Evolutionary conservation across 306 rosid genomes (phyloP).

Genomic region (Medicago ruthenica): DNA sequence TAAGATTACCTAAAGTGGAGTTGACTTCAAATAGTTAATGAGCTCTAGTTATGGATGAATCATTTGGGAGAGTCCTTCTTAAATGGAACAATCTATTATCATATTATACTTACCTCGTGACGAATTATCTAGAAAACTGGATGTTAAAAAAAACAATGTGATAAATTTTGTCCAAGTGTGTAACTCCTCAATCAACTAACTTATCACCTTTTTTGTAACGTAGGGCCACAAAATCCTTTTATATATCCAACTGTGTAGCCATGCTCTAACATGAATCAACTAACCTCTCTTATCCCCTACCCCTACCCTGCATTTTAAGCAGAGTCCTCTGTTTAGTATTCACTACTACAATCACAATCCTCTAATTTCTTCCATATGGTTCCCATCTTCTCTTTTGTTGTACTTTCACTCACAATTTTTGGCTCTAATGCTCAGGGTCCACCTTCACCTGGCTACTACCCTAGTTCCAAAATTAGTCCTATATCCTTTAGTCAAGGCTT

Average conservation of each 20-base stretch:
- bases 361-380: constrained; percentile 28
- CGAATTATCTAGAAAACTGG: not conserved
- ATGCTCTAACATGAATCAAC: constrained; percentile 39
- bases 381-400: constrained; percentile 48
- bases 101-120: not conserved
- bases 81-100: too few relatives aligned
- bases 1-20: too few relatives aligned
- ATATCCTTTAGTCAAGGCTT: constrained; percentile 66
- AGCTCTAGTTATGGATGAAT: too few relatives aligned
- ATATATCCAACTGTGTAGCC: constrained; percentile 53
- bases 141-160: constrained; percentile 9
- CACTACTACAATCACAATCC: constrained; percentile 37
- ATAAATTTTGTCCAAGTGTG: constrained; percentile 47
- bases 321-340: constrained; percentile 48
- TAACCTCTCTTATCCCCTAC: constrained; percentile 40
- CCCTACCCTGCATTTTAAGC: constrained; percentile 50
- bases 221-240: constrained; percentile 56
- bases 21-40: too few relatives aligned
- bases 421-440: constrained; percentile 64
- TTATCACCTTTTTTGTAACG: constrained; percentile 48
- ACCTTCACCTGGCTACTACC: constrained; percentile 90
- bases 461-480: constrained; percentile 62
- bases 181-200: constrained; percentile 66
- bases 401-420: constrained; percentile 43
- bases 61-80: too few relatives aligned